phyloP scores from a whole-genome alignment of 2,329 filamentous ascomycete species.

The Ceratocystis ficicola region DNA sequence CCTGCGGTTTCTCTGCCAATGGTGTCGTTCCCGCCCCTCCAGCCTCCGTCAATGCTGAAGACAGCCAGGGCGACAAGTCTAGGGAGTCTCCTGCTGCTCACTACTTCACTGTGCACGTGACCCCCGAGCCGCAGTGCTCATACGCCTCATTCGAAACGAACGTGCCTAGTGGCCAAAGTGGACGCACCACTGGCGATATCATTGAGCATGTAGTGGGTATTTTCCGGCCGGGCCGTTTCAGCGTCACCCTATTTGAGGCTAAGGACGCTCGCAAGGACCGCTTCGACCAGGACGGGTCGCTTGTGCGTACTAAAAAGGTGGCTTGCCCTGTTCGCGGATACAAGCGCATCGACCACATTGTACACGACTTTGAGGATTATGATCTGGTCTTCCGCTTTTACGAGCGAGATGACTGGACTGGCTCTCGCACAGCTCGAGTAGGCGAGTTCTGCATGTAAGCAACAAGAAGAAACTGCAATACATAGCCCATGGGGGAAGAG shows the following conservation, averaged over 20 bases:
- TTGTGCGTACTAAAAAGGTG: conserved; percentile 33
- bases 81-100: conserved; percentile 45
- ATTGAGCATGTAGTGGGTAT: conserved; percentile 90
- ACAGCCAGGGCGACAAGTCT: conserved; percentile 3
- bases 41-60: conserved; percentile 33
- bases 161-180: conserved; percentile 76
- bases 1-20: conserved; percentile 95
- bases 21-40: conserved; percentile 73
- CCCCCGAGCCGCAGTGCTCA: conserved; percentile 90
- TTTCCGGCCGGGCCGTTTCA: conserved; percentile 96
- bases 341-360: conserved; percentile 79
- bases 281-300: conserved; percentile 23
- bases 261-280: conserved; percentile 38
- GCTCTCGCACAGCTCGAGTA: conserved; percentile 41
- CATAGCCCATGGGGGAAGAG: no score
- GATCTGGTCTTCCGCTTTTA: conserved; percentile 95
- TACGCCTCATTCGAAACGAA: conserved; percentile 99
- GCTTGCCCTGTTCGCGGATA: conserved; percentile 62
- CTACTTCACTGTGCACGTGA: conserved; percentile 98
- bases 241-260: conserved; percentile 88
- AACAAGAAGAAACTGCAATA: no score
- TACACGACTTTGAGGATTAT: conserved; percentile 95
- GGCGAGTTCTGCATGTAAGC: conserved; percentile 33
- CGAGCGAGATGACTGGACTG: conserved; percentile 69
- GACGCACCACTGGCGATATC: conserved; percentile 77